A percentile compares a stretch with the other conserved stretches of the same genome.
Conservation (phyloP, 768 basidiomycete species). For the Saitozyma sp. region DNA sequence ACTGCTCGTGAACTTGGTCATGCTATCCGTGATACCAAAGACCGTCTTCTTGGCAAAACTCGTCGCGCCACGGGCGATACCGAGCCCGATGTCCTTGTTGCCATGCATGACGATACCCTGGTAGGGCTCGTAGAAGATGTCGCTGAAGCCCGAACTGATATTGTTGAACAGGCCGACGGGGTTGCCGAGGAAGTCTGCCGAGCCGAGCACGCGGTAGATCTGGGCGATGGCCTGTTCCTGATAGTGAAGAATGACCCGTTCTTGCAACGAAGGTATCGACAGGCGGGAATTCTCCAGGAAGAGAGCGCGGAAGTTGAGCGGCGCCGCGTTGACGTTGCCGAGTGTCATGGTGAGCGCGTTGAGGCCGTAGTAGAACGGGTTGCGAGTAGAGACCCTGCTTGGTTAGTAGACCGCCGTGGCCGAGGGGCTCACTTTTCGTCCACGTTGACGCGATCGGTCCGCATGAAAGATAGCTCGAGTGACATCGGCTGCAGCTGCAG, state of each 20-base stretch:
- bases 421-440: constrained; percentile 75
- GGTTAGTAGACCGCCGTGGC: constrained; percentile 3
- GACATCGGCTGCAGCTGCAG: constrained; percentile 92
- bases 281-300: constrained; percentile 92
- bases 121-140: constrained; percentile 98
- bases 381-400: constrained; percentile 58
- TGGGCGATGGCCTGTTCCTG: constrained; percentile 90
- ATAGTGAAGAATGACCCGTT: constrained; percentile 85
- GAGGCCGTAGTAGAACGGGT: constrained; percentile 87
- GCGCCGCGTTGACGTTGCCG: constrained; percentile 94
- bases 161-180: constrained; percentile 98
- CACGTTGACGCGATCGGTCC: constrained; percentile 87
- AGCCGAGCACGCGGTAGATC: constrained; percentile 94
- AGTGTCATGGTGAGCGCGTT: constrained; percentile 96
- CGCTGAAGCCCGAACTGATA: constrained; percentile 94
- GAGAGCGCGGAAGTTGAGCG: constrained; percentile 88
- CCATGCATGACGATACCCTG: constrained; percentile 95
- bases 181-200: constrained; percentile 76
- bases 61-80: constrained; percentile 92
- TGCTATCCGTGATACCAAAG: constrained; percentile 90
- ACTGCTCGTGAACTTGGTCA: constrained; percentile 98
- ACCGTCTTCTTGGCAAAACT: constrained; percentile 99
- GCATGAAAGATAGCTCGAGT: constrained; percentile 92
- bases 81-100: constrained; percentile 87
- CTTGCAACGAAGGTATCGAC: constrained; percentile 77